These are phyloP conservation scores for Lumnitzera racemosa DNA, from an alignment of 345 rosid species.

Conservation along the genomic window DNA sequence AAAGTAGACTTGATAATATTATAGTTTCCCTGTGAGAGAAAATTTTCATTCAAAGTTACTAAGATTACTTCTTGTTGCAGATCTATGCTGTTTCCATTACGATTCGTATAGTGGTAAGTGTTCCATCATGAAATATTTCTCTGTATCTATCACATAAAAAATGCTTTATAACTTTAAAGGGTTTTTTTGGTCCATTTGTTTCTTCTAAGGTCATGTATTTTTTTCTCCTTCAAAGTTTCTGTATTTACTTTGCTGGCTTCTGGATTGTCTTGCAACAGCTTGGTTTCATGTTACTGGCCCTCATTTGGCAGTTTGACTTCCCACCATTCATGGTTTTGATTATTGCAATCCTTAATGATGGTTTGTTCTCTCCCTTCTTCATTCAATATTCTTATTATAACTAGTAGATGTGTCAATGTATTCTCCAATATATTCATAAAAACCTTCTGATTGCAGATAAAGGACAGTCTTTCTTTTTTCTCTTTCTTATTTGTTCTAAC, in stretches of 20 bases:
- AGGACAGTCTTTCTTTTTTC: too few species aligned
- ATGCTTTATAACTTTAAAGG: too few species aligned
- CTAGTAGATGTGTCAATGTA: too few species aligned
- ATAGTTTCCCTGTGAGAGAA: not conserved
- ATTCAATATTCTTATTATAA: not conserved
- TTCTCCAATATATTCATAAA: too few species aligned
- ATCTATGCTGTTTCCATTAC: conserved; percentile 88
- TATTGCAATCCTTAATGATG: conserved; percentile 53
- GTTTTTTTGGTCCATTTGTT: too few species aligned
- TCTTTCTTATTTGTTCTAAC: too few species aligned
- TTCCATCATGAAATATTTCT: not conserved
- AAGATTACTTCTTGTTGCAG: conserved; percentile 28
- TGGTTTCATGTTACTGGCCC: conserved; percentile 60
- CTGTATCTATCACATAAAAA: not conserved
- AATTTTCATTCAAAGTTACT: conserved; percentile 3
- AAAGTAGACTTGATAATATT: too few species aligned
- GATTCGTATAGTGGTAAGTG: conserved; percentile 74
- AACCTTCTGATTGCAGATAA: too few species aligned
- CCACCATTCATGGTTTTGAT: conserved; percentile 68
- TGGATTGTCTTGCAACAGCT: conserved; percentile 27
- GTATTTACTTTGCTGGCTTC: not conserved
- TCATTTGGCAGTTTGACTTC: conserved; percentile 61
- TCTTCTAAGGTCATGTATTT: not conserved
- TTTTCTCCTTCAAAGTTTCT: too few species aligned
- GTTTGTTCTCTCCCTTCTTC: conserved; percentile 15